Evolutionary conservation across 306 rosid species (phyloP), one percentile per base, ranked within the genome.

Genomic region (Abrus precatorius): DNA sequence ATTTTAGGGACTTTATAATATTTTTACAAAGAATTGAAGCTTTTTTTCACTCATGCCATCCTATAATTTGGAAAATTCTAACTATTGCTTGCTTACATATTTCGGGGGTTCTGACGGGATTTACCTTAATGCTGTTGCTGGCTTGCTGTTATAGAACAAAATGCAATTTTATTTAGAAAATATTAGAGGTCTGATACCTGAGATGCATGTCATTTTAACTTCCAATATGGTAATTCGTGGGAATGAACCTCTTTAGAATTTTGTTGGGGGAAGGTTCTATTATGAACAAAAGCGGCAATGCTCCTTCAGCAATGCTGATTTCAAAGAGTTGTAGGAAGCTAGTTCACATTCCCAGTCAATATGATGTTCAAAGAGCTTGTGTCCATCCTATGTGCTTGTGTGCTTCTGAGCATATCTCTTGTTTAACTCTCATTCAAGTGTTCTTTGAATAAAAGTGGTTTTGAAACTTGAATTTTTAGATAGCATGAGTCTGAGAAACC

Each of bases 1-100:
- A 20, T 20, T 20, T 20, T 20, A 20, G 20, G 20, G 20, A 20
- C 20, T 20, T 20, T 20, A 20, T 20, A 20, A 20, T 20, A 20
- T 44, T 71, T 53, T 57, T 70, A 47, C 48, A 57, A 56, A 78
- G 59, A 9, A 30, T 72, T 61, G 83, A 72, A 73, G 76, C 72
- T 55, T 76, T 9, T 41, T 77, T 47, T 80, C 68, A 63, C 60
- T 80, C 29, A 41, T 56, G 36, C 47, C 69, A 6, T 71, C 68
- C 12, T 61, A 36, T 60, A 32, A 61, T 43, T 27, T 78, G 20
- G 14, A 64, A 69, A 45, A 48, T 57, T 75, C 45, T 5, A 28
- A 54, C 13, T 43, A 36, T 13, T 54, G 50, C 70, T 53, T 47
- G 59, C 34, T 66, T 27, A 11, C 9, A 38, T 56, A 20, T 53